Conservation (phyloP, 2,329 filamentous ascomycete genomes). For the Paraphaeosphaeria minitans region DNA sequence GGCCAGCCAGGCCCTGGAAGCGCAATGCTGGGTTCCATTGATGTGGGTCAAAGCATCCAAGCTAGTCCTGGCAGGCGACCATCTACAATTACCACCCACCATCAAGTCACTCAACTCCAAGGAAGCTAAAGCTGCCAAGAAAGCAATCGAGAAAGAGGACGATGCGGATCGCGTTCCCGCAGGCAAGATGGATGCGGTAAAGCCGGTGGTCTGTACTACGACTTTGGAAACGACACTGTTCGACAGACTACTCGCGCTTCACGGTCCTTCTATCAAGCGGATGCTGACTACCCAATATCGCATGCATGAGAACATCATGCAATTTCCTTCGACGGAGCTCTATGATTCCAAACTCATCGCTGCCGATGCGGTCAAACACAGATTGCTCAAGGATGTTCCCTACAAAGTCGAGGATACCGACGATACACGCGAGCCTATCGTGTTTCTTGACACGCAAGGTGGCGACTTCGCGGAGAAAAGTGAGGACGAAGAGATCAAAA, state of each 20-base stretch:
- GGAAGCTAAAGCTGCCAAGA: slow-evolving; percentile 38
- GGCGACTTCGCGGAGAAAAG: slow-evolving; percentile 86
- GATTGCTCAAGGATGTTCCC: slow-evolving; percentile 76
- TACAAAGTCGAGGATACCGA: slow-evolving; percentile 81
- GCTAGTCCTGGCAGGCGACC: slow-evolving; percentile 89
- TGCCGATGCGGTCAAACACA: slow-evolving; percentile 74
- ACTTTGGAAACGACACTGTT: slow-evolving; percentile 90
- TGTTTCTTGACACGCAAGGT: slow-evolving; percentile 97
- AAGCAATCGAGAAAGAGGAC: slow-evolving; percentile 40
- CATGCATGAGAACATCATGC: slow-evolving; percentile 97
- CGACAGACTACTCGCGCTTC: slow-evolving; percentile 80
- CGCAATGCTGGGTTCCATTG: slow-evolving; percentile 95
- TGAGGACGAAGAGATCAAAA: slow-evolving; percentile 69
- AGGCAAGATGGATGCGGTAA: slow-evolving; percentile 22
- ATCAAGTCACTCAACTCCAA: slow-evolving; percentile 75
- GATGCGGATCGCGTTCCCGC: slow-evolving; percentile 47
- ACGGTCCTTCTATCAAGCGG: slow-evolving; percentile 83
- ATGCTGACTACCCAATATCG: slow-evolving; percentile 98
- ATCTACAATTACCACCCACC: slow-evolving; percentile 90
- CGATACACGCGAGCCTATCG: slow-evolving; percentile 82
- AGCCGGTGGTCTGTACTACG: slow-evolving; percentile 46
- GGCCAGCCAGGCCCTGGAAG: slow-evolving; percentile 92
- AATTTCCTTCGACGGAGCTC: slow-evolving; percentile 85
- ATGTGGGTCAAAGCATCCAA: slow-evolving; percentile 73
- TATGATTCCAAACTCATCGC: slow-evolving; percentile 84